Percentiles rank a stretch among this genome's conserved stretches.
Evolutionary conservation across 2,329 filamentous ascomycete genomes (phyloP).

Genomic region (Apiospora kogelbergensis): DNA sequence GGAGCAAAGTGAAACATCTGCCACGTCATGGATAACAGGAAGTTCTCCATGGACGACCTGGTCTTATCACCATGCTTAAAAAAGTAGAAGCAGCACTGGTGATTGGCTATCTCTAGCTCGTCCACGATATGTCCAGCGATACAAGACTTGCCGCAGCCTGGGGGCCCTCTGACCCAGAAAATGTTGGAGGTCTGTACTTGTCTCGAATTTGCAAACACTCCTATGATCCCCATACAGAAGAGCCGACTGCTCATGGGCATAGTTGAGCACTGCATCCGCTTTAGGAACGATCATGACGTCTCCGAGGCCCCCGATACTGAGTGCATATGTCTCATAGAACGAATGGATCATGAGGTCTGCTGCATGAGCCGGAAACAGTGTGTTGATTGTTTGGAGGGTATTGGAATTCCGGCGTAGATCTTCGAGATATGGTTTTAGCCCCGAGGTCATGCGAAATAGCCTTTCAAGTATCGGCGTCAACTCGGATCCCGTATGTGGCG

Average conservation of each 20-base stretch:
- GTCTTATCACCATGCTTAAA: conserved; percentile 31
- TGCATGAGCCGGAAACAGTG: conserved; percentile 24
- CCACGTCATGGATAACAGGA: conserved; percentile 31
- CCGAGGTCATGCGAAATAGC: conserved; percentile 19
- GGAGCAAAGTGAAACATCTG: conserved; percentile 25
- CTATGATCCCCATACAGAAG: conserved; percentile 30
- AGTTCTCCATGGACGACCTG: conserved; percentile 24
- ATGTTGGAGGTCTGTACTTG: too few relatives aligned
- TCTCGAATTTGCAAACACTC: conserved; percentile 31
- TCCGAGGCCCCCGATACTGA: conserved; percentile 12
- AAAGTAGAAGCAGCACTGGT: conserved; percentile 32
- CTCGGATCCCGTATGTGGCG: conserved; percentile 32
- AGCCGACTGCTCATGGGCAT: conserved; percentile 22
- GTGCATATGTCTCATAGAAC: conserved; percentile 27
- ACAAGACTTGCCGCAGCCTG: neutral
- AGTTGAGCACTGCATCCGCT: conserved; percentile 26
- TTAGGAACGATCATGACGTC: conserved; percentile 23
- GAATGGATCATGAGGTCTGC: conserved; percentile 24
- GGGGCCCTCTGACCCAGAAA: neutral
- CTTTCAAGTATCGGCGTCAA: conserved; percentile 26
- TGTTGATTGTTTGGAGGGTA: conserved; percentile 25
- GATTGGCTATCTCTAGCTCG: neutral
- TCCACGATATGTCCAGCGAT: neutral
- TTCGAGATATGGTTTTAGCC: conserved; percentile 22
- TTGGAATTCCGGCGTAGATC: conserved; percentile 23